Conservation (phyloP, 2,329 filamentous ascomycete species). For the Coniochaeta sp. region DNA sequence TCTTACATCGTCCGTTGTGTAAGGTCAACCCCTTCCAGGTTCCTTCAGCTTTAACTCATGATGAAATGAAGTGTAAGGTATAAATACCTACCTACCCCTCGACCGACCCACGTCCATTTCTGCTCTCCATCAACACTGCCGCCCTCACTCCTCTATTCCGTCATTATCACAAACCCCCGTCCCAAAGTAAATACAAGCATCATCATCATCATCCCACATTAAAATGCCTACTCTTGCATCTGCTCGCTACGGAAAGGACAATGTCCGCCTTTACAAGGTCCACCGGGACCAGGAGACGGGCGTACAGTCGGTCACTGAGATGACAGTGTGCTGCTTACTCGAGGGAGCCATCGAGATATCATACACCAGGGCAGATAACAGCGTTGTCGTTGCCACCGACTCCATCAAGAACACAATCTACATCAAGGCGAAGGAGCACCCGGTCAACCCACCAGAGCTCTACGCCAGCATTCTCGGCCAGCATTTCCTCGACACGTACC, state of each 20-base stretch:
- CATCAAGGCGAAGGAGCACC: conserved; percentile 89
- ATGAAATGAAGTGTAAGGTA: neutral
- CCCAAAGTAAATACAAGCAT: too few relatives aligned
- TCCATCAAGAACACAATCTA: conserved; percentile 97
- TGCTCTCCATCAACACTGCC: too few relatives aligned
- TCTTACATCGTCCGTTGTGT: neutral
- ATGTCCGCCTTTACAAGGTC: conserved; percentile 96
- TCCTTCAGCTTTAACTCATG: neutral
- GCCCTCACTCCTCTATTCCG: too few relatives aligned
- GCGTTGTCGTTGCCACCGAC: conserved; percentile 90
- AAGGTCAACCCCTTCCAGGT: neutral
- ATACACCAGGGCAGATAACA: conserved; percentile 92
- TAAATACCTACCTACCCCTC: neutral
- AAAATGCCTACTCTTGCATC: conserved; percentile 50
- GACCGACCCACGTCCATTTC: too few relatives aligned
- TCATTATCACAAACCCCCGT: too few relatives aligned
- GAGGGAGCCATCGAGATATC: conserved; percentile 86
- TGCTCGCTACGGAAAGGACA: conserved; percentile 89
- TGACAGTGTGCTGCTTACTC: conserved; percentile 87
- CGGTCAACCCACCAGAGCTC: conserved; percentile 86
- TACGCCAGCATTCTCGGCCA: conserved; percentile 78
- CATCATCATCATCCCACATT: conserved; percentile 2
- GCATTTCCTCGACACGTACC: conserved; percentile 84
- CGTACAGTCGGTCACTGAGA: conserved; percentile 81
- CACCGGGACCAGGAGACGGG: conserved; percentile 70